A percentile compares a stretch with the other conserved stretches of the same genome.
Conservation (phyloP, 257 asterid species). For the Marsdenia floribunda region DNA sequence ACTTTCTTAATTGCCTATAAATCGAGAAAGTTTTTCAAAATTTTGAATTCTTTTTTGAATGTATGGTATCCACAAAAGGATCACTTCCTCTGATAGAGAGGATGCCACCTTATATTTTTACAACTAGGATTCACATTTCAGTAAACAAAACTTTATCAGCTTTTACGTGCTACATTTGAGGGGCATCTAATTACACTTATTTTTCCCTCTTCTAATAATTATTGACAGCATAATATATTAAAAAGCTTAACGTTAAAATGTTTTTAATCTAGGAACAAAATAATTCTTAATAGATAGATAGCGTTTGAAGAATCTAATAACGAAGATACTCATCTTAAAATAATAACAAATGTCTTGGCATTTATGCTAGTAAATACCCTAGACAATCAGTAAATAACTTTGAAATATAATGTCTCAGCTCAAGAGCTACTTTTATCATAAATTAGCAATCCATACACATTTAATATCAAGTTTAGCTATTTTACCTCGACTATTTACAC, state of each 20-base stretch:
- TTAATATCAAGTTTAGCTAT: neutral
- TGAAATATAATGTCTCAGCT: neutral
- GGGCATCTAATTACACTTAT: neutral
- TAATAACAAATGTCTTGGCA: neutral
- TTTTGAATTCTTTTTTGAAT: too few relatives aligned
- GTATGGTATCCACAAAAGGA: too few relatives aligned
- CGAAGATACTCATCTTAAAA: too few relatives aligned
- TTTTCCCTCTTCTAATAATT: too few relatives aligned
- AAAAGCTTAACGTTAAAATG: too few relatives aligned
- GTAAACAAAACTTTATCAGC: neutral
- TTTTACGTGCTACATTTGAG: neutral
- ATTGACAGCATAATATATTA: too few relatives aligned
- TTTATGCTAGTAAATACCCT: neutral
- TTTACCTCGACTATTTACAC: neutral
- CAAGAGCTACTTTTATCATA: neutral
- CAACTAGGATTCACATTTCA: neutral
- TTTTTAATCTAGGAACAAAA: neutral
- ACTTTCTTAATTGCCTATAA: too few relatives aligned
- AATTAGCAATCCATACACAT: neutral
- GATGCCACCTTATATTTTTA: too few relatives aligned
- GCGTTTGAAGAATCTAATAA: neutral
- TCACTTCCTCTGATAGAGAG: too few relatives aligned
- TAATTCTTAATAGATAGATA: neutral
- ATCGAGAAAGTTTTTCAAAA: too few relatives aligned
- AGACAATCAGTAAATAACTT: neutral